Conservation (phyloP, 2,329 filamentous ascomycete genomes). For the Sphaerulina musiva region DNA sequence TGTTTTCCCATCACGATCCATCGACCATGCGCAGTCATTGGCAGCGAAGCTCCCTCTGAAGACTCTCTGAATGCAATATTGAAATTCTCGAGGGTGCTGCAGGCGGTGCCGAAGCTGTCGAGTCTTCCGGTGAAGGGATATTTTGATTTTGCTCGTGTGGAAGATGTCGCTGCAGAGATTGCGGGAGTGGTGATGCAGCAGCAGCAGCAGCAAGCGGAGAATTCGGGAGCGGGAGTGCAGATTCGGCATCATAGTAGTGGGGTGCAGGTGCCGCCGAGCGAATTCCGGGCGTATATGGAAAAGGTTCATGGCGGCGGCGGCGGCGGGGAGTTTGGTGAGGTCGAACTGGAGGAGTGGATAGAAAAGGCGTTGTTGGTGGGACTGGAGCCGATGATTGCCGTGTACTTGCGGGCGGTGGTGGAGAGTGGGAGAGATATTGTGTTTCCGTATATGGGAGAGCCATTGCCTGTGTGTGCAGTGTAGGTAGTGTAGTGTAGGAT, state of each 20-base stretch:
- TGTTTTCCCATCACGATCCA: slow-evolving; percentile 13
- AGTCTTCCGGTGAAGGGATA: slow-evolving; percentile 9
- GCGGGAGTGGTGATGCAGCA: background rate
- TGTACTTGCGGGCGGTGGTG: slow-evolving; percentile 12
- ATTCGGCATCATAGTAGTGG: slow-evolving; percentile 18
- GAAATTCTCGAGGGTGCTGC: slow-evolving; percentile 13
- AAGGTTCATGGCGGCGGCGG: background rate
- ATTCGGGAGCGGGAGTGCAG: background rate
- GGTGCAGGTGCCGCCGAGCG: slow-evolving; percentile 8
- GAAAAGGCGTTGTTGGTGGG: slow-evolving; percentile 10
- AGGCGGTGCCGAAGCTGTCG: slow-evolving; percentile 12
- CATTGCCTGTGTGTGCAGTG: background rate
- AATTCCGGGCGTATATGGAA: slow-evolving; percentile 12
- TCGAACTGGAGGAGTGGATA: slow-evolving; percentile 17
- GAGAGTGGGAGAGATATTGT: slow-evolving; percentile 4
- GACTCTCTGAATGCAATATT: slow-evolving; percentile 17
- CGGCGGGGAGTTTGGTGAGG: slow-evolving; percentile 9
- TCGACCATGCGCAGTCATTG: slow-evolving; percentile 17
- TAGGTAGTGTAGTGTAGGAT: too few relatives aligned
- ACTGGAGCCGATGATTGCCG: slow-evolving; percentile 17
- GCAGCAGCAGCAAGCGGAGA: background rate
- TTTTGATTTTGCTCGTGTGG: slow-evolving; percentile 15
- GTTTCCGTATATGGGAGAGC: slow-evolving; percentile 18
- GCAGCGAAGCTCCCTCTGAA: slow-evolving; percentile 13
- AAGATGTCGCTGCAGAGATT: slow-evolving; percentile 10